These are phyloP conservation scores for Teratosphaeria gauchensis DNA, from an alignment of 2,329 filamentous ascomycete genomes.

Conservation along the genomic window DNA sequence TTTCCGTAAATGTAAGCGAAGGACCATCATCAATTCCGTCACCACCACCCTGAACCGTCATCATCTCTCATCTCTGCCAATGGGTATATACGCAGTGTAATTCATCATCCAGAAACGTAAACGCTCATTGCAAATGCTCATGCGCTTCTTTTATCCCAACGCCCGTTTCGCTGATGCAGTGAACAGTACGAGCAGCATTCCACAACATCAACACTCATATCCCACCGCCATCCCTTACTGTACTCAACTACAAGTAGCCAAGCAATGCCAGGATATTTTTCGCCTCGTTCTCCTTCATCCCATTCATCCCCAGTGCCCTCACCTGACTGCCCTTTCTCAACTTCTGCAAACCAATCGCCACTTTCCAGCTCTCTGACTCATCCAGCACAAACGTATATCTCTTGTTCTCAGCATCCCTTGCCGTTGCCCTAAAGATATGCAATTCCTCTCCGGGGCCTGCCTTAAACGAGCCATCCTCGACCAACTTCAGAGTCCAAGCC, in stretches of 20 bases:
- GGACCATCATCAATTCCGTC: not conserved
- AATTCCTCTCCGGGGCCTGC: constrained; percentile 27
- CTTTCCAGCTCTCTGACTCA: constrained; percentile 53
- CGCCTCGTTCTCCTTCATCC: constrained; percentile 40
- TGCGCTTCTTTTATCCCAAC: not conserved
- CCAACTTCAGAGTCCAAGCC: constrained; percentile 88
- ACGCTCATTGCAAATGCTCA: not conserved
- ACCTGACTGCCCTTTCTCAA: constrained; percentile 48
- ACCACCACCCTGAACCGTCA: not conserved
- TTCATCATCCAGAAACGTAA: not conserved
- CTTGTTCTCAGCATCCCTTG: constrained; percentile 52
- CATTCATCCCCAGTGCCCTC: constrained; percentile 43
- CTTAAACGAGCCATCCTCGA: constrained; percentile 51
- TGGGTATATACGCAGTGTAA: not conserved
- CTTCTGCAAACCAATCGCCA: constrained; percentile 48
- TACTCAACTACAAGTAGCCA: constrained; percentile 7
- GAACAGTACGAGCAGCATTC: not conserved
- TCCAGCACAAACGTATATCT: constrained; percentile 52
- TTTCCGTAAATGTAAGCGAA: not conserved
- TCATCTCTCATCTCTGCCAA: not conserved
- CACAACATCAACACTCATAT: not conserved
- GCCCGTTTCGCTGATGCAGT: not conserved
- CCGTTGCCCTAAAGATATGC: constrained; percentile 48
- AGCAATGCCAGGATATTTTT: constrained; percentile 26
- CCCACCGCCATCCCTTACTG: not conserved